Percentiles rank a stretch among this genome's conserved stretches.
Conservation (phyloP, 441 rosid species). For the Oxalis stricta region DNA sequence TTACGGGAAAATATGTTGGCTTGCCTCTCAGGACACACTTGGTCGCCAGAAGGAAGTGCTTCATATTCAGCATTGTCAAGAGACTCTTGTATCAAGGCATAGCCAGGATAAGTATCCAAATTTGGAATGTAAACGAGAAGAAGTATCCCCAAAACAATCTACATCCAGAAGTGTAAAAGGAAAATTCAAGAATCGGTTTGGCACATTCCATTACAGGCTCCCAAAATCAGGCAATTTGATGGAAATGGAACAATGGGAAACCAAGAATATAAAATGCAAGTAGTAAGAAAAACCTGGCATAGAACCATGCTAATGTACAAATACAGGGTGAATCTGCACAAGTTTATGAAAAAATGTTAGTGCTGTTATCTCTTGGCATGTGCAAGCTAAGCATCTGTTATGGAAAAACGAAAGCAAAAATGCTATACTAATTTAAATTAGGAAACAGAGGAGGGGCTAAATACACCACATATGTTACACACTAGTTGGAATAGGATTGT, state of each 20-base stretch:
- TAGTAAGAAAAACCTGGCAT: slow-evolving; percentile 49
- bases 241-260: neutral
- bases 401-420: too few species aligned
- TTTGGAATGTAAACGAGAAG: slow-evolving; percentile 52
- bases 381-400: too few species aligned
- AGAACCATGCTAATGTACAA: slow-evolving; percentile 41
- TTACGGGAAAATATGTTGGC: slow-evolving; percentile 64
- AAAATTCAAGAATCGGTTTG: neutral
- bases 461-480: too few species aligned
- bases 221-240: too few species aligned
- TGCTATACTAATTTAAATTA: too few species aligned
- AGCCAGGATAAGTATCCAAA: slow-evolving; percentile 63
- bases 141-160: slow-evolving; percentile 73
- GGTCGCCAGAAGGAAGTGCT: slow-evolving; percentile 60
- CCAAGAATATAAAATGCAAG: neutral
- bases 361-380: neutral
- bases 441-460: too few species aligned
- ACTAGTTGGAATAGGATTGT: too few species aligned
- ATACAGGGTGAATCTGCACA: slow-evolving; percentile 48
- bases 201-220: too few species aligned
- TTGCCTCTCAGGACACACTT: slow-evolving; percentile 69
- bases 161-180: slow-evolving; percentile 11
- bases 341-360: slow-evolving; percentile 11
- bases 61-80: slow-evolving; percentile 49
- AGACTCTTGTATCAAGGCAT: slow-evolving; percentile 38